phyloP scores from a whole-genome alignment of 2,329 filamentous ascomycete genomes.

The Lizonia empirigonia region DNA sequence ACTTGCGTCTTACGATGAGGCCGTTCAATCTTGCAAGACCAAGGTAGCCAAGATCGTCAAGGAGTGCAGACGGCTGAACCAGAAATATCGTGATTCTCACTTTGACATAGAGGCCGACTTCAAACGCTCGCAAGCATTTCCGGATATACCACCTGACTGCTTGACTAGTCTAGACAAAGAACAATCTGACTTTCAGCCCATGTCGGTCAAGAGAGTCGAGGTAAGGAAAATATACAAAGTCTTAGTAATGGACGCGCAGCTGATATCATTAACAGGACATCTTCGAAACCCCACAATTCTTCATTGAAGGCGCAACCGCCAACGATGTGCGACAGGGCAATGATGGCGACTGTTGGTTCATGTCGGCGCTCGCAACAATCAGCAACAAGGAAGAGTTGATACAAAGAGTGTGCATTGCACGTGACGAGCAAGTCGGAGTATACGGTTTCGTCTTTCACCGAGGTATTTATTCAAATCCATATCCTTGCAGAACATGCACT shows the following conservation, averaged over 20 bases:
- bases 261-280: conserved; percentile 65
- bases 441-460: conserved; percentile 86
- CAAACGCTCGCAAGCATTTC: conserved; percentile 53
- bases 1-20: conserved; percentile 73
- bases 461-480: conserved; percentile 47
- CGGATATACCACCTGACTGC: conserved; percentile 53
- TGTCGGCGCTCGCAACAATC: conserved; percentile 78
- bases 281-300: conserved; percentile 78
- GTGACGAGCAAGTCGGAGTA: conserved; percentile 74
- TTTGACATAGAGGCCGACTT: conserved; percentile 84
- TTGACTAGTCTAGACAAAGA: conserved; percentile 55
- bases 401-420: conserved; percentile 73
- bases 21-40: conserved; percentile 68
- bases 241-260: conserved; percentile 7
- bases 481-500: conserved; percentile 22
- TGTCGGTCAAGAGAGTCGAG: conserved; percentile 73
- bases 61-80: conserved; percentile 76
- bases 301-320: conserved; percentile 74
- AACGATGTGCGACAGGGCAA: conserved; percentile 80
- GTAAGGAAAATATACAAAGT: conserved; percentile 39
- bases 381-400: conserved; percentile 75
- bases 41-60: conserved; percentile 63
- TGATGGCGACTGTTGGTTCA: conserved; percentile 84
- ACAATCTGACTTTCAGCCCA: conserved; percentile 59
- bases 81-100: conserved; percentile 84